Percentiles rank a stretch among this genome's conserved stretches.
phyloP scores from a whole-genome alignment of 495 filamentous ascomycete species.

The Hypoxylon subgilvum region DNA sequence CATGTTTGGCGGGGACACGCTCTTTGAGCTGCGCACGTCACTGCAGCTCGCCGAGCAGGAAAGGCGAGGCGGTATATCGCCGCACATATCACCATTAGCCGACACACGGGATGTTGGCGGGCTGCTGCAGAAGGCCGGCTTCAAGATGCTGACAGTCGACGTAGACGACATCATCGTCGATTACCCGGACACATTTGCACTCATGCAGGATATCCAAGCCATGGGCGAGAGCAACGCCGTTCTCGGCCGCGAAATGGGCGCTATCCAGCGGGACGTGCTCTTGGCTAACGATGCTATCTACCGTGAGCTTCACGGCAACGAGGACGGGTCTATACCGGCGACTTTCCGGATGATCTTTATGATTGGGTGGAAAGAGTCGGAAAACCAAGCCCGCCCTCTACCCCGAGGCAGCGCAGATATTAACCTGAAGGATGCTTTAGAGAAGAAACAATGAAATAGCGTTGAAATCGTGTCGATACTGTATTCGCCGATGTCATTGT shows the following conservation, averaged over 20 bases:
- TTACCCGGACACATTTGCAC: slow-evolving; percentile 87
- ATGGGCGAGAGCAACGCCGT: slow-evolving; percentile 95
- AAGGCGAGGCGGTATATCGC: slow-evolving; percentile 82
- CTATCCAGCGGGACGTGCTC: slow-evolving; percentile 80
- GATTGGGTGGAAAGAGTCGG: slow-evolving; percentile 96
- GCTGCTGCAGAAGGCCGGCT: slow-evolving; percentile 82
- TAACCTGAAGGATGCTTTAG: slow-evolving; percentile 82
- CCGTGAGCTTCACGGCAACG: slow-evolving; percentile 75
- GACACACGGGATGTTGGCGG: slow-evolving; percentile 92
- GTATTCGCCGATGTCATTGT: too few relatives aligned
- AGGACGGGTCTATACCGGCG: slow-evolving; percentile 74
- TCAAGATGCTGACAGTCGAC: slow-evolving; percentile 95
- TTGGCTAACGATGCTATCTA: slow-evolving; percentile 91
- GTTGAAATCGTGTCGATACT: background rate
- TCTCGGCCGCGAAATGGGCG: slow-evolving; percentile 74
- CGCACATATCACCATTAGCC: slow-evolving; percentile 85
- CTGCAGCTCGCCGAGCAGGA: slow-evolving; percentile 93
- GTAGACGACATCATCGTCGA: slow-evolving; percentile 96
- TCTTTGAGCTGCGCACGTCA: slow-evolving; percentile 92
- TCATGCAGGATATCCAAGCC: slow-evolving; percentile 91
- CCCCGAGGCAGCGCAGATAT: slow-evolving; percentile 81
- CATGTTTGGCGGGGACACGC: slow-evolving; percentile 93
- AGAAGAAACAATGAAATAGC: slow-evolving; percentile 40
- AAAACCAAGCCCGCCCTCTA: slow-evolving; percentile 77
- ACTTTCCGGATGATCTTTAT: slow-evolving; percentile 94